phyloP scores from a whole-genome alignment of 2,329 filamentous ascomycete genomes.

The Colletotrichum chlorophyti region DNA sequence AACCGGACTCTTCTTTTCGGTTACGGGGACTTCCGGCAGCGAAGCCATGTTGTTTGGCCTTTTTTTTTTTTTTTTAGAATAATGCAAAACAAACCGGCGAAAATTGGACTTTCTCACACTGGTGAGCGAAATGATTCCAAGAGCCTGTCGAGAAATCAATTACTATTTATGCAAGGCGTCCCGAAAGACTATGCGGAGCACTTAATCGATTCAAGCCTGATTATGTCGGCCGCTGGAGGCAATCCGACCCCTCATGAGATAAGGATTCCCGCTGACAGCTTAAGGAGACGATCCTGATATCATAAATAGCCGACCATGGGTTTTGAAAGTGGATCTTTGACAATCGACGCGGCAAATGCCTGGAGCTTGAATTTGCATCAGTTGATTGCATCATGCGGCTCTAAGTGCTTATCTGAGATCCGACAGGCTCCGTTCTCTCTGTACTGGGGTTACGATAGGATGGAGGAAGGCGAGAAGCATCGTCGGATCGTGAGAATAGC shows the following conservation, averaged over 20 bases:
- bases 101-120: too few species aligned
- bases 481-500: too few species aligned
- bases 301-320: slow-evolving; percentile 6
- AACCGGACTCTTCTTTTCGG: slow-evolving; percentile 14
- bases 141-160: not conserved
- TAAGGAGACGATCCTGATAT: not conserved
- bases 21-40: not conserved
- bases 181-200: not conserved
- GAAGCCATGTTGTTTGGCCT: slow-evolving; percentile 13
- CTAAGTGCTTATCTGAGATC: not conserved
- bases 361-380: not conserved
- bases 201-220: not conserved
- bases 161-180: slow-evolving; percentile 6
- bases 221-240: not conserved
- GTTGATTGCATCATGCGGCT: not conserved
- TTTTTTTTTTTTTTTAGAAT: too few species aligned
- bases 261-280: slow-evolving; percentile 24
- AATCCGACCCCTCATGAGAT: slow-evolving; percentile 10
- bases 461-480: too few species aligned
- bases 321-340: not conserved
- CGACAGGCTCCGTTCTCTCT: too few species aligned
- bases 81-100: not conserved
- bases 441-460: too few species aligned
- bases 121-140: too few species aligned
- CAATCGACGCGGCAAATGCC: not conserved